Evolutionary conservation across 106 monocot species (phyloP), one percentile per base, ranked within the genome.

Genomic region (Chionographis japonica): DNA sequence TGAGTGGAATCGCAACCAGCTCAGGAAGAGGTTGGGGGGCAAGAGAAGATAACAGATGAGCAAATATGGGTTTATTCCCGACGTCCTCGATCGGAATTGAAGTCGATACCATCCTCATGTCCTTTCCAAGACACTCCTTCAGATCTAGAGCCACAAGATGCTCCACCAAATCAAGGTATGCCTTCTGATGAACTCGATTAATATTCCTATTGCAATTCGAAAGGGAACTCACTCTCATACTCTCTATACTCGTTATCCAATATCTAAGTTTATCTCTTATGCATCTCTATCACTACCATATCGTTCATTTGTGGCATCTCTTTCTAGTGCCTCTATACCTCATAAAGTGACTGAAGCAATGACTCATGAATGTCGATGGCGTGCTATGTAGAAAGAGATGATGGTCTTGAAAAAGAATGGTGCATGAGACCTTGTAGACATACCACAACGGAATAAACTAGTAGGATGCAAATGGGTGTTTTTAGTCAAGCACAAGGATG

Each of bases 181-280:
- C 42, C 35, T 36, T 6, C 13, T 54, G 60, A 69, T 50, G 37
- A 43, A 8, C 27, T 1, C 27, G n/a, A n/a, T n/a, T n/a, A 53
- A 62, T 40, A 39, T 51, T 15, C 68, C 58, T 4, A 76, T 69
- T 62, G 52, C 62, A 20, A 18, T 76, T 49, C 62, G 62, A 8
- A 69, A 69, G 55, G 39, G 54, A 53, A 68, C 50, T 8, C 52
- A n/a, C 15, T 51, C 11, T 27, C 51, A n/a, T 8, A 61, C 51
- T 3, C 54, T 42, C 40, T 4, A 16, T 39, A 14, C 36, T 19
- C 37, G 50, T 36, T 61, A 75, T 40, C 66, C 14, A 52, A 19
- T 68, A 17, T n/a, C 35, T 2, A 13, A 50, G 13, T 52, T 50
- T 17, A 2, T 62, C 2, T 49, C 50, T 6, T 54, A 37, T 58